phyloP scores from a whole-genome alignment of 140 eudicot species.

The Stevia rebaudiana region DNA sequence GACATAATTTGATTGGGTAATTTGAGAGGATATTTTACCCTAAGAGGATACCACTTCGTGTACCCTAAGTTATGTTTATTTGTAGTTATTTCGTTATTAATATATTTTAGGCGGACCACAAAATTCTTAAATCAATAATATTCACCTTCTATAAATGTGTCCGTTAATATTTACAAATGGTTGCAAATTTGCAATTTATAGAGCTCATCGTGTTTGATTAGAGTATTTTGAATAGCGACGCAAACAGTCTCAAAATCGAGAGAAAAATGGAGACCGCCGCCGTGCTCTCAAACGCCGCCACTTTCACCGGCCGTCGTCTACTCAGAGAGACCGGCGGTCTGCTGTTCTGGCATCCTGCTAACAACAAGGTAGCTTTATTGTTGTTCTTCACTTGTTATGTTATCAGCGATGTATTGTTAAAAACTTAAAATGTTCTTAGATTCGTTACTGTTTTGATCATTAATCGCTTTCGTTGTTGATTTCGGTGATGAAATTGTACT shows the following conservation, averaged over 20 bases:
- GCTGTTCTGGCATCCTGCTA: constrained; percentile 10
- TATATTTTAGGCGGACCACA: neutral
- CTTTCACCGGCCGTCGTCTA: constrained; percentile 17
- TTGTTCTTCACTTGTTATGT: neutral
- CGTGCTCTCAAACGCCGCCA: constrained; percentile 28
- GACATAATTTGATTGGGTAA: too few relatives aligned
- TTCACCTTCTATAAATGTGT: neutral
- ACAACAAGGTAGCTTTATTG: constrained; percentile 15
- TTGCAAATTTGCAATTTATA: neutral
- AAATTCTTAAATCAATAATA: neutral
- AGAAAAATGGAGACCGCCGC: constrained; percentile 28
- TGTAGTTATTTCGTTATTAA: too few relatives aligned
- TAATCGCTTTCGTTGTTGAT: neutral
- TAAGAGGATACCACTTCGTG: too few relatives aligned
- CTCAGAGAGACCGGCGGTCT: neutral
- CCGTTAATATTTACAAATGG: neutral
- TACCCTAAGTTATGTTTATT: too few relatives aligned
- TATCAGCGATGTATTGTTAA: neutral
- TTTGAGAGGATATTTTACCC: too few relatives aligned
- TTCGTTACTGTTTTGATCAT: neutral
- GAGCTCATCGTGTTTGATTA: neutral
- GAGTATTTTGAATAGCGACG: neutral
- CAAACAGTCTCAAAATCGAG: neutral
- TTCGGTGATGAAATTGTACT: neutral
- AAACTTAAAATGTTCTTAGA: neutral